phyloP scores from a whole-genome alignment of 2,329 filamentous ascomycete genomes.

The Xylariaceae sp. region DNA sequence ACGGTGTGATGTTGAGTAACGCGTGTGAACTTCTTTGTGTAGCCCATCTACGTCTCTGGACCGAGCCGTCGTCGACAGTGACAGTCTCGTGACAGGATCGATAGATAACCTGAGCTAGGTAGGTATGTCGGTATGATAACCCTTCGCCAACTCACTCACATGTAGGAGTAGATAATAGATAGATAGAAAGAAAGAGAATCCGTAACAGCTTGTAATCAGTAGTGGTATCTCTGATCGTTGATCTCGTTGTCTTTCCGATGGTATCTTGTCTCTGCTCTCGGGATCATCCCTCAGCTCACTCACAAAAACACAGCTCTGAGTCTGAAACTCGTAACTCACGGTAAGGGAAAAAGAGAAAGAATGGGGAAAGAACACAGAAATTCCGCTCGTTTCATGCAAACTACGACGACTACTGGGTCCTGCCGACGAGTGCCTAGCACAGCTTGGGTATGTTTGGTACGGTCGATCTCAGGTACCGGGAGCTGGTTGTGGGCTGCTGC shows the following conservation, averaged over 20 bases:
- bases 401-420: neutral
- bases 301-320: neutral
- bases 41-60: neutral
- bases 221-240: too few relatives aligned
- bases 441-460: too few relatives aligned
- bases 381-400: neutral
- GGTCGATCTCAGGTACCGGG: too few relatives aligned
- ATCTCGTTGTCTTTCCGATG: too few relatives aligned
- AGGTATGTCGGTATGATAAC: neutral
- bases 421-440: too few relatives aligned
- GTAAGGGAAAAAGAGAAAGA: neutral
- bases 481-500: too few relatives aligned
- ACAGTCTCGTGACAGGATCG: too few relatives aligned
- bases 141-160: neutral
- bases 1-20: neutral
- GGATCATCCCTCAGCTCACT: neutral
- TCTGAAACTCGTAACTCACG: neutral
- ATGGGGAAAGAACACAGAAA: neutral
- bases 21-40: neutral
- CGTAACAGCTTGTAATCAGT: too few relatives aligned
- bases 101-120: too few relatives aligned
- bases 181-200: too few relatives aligned
- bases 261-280: neutral
- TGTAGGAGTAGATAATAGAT: neutral
- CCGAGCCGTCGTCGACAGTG: too few relatives aligned